Evolutionary conservation across 768 basidiomycete genomes (phyloP).

Genomic region (Rhodotorula diobovata): DNA sequence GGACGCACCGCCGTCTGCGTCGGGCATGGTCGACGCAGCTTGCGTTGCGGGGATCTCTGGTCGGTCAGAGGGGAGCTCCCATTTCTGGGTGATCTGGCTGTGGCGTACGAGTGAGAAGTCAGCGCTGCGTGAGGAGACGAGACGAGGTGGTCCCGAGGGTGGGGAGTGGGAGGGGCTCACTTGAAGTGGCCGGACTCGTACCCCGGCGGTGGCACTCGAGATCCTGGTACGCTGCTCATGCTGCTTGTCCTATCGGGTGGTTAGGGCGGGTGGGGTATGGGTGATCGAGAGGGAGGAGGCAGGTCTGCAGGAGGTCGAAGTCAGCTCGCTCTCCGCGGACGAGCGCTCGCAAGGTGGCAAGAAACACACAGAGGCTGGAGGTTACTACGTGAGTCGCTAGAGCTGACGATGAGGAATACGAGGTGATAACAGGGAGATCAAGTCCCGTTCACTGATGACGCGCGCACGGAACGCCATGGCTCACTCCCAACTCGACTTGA

Average conservation of each 20-base stretch:
- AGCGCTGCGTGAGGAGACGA: neutral
- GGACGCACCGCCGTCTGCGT: constrained; percentile 10
- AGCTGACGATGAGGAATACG: no score
- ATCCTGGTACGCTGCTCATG: neutral
- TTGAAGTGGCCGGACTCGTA: constrained; percentile 11
- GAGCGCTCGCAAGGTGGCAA: neutral
- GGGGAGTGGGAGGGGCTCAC: neutral
- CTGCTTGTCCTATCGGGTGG: neutral
- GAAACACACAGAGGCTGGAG: no score
- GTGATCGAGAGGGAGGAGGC: neutral
- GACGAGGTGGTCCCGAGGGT: neutral
- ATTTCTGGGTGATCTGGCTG: constrained; percentile 13
- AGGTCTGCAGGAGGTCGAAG: no score
- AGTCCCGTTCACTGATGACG: no score
- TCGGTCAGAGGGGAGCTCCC: constrained; percentile 4
- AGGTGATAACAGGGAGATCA: no score
- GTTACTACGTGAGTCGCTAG: no score
- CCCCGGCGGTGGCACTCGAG: neutral
- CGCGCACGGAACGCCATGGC: no score
- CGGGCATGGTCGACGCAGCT: constrained; percentile 9
- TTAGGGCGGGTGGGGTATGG: neutral
- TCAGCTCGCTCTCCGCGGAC: neutral
- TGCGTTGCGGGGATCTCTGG: neutral
- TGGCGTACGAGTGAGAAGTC: neutral
- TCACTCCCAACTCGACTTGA: no score